Conservation (phyloP, 2,329 filamentous ascomycete genomes). For the Ascochyta fabae region DNA sequence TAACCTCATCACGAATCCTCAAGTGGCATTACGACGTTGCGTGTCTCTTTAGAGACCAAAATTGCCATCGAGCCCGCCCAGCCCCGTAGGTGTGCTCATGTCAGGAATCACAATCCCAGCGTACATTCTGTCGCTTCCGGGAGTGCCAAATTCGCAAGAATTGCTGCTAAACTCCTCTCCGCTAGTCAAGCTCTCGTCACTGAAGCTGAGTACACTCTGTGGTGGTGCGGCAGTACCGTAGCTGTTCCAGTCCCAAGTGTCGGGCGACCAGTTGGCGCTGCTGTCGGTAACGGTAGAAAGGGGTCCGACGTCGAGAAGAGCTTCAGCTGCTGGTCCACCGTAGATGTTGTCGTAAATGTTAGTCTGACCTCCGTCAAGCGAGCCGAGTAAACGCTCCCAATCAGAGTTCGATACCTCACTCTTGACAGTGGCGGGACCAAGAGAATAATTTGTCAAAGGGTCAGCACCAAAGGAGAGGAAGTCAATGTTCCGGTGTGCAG, state of each 20-base stretch:
- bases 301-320: constrained; percentile 43
- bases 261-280: constrained; percentile 44
- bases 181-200: constrained; percentile 65
- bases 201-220: constrained; percentile 65
- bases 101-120: constrained; percentile 47
- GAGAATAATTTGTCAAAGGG: constrained; percentile 37
- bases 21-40: not conserved
- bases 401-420: constrained; percentile 67
- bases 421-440: constrained; percentile 49
- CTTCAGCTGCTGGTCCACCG: constrained; percentile 63
- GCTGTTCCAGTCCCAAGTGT: constrained; percentile 44
- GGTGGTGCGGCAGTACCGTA: constrained; percentile 43
- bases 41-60: constrained; percentile 47
- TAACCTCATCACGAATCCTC: not conserved
- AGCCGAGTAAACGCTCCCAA: constrained; percentile 82
- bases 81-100: constrained; percentile 33
- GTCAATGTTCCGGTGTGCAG: constrained; percentile 53
- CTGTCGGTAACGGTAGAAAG: constrained; percentile 39
- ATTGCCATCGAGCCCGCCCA: constrained; percentile 49
- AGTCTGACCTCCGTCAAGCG: constrained; percentile 77
- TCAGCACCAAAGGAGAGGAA: constrained; percentile 56
- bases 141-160: constrained; percentile 38
- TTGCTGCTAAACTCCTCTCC: constrained; percentile 53
- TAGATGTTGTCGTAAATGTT: constrained; percentile 89
- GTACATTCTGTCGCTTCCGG: constrained; percentile 43